Evolutionary conservation across 2,329 filamentous ascomycete genomes (phyloP).

Genomic region (Aureobasidium namibiae): DNA sequence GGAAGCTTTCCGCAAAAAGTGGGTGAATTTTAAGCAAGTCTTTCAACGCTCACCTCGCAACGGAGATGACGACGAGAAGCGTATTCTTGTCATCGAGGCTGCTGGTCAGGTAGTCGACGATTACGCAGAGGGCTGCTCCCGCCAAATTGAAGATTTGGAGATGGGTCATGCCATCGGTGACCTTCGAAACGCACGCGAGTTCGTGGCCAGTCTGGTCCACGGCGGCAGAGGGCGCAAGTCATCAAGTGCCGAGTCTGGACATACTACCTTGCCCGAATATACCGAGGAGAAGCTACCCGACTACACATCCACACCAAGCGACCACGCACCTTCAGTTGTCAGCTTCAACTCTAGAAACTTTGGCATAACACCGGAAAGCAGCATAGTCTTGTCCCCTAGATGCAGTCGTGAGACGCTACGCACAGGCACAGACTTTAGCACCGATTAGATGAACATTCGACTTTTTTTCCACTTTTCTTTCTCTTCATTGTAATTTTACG

Average conservation of each 20-base stretch:
- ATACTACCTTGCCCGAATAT: constrained; percentile 28
- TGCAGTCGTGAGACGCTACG: constrained; percentile 32
- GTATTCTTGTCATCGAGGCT: constrained; percentile 36
- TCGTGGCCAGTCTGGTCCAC: constrained; percentile 33
- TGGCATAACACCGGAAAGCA: constrained; percentile 31
- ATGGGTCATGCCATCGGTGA: constrained; percentile 44
- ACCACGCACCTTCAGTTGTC: constrained; percentile 20
- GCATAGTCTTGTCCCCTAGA: constrained; percentile 33
- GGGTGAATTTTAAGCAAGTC: constrained; percentile 28
- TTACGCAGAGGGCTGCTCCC: constrained; percentile 34
- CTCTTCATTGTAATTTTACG: not conserved
- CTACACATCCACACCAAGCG: constrained; percentile 33
- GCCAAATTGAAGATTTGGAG: constrained; percentile 26
- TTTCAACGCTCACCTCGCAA: constrained; percentile 26
- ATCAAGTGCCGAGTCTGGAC: constrained; percentile 23
- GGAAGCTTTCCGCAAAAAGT: constrained; percentile 44
- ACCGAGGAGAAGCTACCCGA: constrained; percentile 34
- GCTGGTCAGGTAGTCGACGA: constrained; percentile 28
- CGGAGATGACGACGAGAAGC: constrained; percentile 45
- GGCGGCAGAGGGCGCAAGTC: constrained; percentile 19
- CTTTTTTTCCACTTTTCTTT: not conserved
- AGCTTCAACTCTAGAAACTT: constrained; percentile 21
- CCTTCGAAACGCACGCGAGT: constrained; percentile 43
- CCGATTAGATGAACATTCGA: not conserved
- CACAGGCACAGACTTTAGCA: constrained; percentile 15